Percentiles rank a stretch among this genome's conserved stretches.
Evolutionary conservation across 2,329 filamentous ascomycete genomes (phyloP).

Genomic region (Pseudogymnoascus sp.): DNA sequence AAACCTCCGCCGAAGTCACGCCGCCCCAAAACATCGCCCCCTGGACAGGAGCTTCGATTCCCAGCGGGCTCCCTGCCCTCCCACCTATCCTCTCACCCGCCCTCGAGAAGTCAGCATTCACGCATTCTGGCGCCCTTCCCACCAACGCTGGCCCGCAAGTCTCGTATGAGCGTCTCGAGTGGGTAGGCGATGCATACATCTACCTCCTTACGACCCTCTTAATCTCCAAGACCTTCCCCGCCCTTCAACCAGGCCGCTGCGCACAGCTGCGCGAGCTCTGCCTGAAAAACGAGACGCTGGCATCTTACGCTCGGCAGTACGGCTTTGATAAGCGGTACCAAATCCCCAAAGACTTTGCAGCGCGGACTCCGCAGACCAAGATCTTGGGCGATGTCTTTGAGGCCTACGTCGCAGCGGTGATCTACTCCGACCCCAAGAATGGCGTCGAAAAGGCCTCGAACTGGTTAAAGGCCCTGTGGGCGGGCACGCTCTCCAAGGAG

Average conservation of each 20-base stretch:
- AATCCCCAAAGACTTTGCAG: slow-evolving; percentile 41
- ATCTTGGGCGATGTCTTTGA: slow-evolving; percentile 83
- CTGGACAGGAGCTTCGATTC: slow-evolving; percentile 45
- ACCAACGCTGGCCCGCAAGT: slow-evolving; percentile 27
- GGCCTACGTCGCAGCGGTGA: slow-evolving; percentile 74
- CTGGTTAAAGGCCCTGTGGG: slow-evolving; percentile 75
- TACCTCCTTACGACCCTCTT: slow-evolving; percentile 68
- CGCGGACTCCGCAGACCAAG: slow-evolving; percentile 47
- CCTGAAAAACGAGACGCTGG: slow-evolving; percentile 72
- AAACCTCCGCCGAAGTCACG: slow-evolving; percentile 7
- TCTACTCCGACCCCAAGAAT: slow-evolving; percentile 55
- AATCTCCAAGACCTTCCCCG: slow-evolving; percentile 64
- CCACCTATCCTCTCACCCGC: slow-evolving; percentile 52
- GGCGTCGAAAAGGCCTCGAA: slow-evolving; percentile 54
- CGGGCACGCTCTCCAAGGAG: slow-evolving; percentile 49
- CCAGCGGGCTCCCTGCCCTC: slow-evolving; percentile 44
- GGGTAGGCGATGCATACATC: slow-evolving; percentile 80
- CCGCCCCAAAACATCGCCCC: slow-evolving; percentile 31
- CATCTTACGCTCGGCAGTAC: slow-evolving; percentile 61
- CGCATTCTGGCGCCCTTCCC: slow-evolving; percentile 39
- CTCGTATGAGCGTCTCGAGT: slow-evolving; percentile 76
- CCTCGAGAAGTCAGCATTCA: slow-evolving; percentile 58
- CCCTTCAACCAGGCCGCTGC: slow-evolving; percentile 57
- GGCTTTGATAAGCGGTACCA: slow-evolving; percentile 57
- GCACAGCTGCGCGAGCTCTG: slow-evolving; percentile 71